A percentile compares a stretch with the other conserved stretches of the same genome.
Conservation (phyloP, 78 protist species). For the Bigelowiella natans region DNA sequence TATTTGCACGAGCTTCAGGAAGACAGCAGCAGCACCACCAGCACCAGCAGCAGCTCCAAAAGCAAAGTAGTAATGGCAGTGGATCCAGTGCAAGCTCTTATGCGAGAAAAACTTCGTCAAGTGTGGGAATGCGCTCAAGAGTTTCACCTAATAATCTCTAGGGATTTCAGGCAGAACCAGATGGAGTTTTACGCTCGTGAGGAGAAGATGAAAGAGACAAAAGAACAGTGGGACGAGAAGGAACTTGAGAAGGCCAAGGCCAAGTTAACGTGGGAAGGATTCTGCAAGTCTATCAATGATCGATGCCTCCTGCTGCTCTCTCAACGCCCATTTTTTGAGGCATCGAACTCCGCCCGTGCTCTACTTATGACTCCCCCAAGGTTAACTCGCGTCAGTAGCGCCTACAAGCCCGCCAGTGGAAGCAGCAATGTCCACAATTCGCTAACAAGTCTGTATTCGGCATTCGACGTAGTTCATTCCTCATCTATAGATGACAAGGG, state of each 20-base stretch:
- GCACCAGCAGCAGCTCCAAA: no score
- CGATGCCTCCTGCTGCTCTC: neutral
- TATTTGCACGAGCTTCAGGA: no score
- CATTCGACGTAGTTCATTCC: neutral
- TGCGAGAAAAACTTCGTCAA: neutral
- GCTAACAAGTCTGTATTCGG: neutral
- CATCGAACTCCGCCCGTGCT: neutral
- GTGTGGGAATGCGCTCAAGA: neutral
- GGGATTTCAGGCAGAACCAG: neutral
- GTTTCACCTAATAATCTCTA: neutral
- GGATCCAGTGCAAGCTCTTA: no score
- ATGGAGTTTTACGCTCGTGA: neutral
- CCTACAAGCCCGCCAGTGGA: neutral
- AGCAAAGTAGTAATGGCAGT: no score
- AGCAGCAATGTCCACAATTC: neutral
- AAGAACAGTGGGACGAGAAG: neutral
- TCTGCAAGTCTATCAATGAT: neutral
- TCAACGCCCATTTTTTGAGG: neutral
- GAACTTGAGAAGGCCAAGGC: neutral
- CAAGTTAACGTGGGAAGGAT: neutral
- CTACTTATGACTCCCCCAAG: neutral
- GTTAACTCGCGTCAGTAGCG: neutral
- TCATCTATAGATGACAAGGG: neutral
- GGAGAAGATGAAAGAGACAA: neutral
- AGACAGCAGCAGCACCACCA: no score